Evolutionary conservation across 306 rosid species (phyloP), one percentile per base, ranked within the genome.

Genomic region (Prinsepia uniflora): DNA sequence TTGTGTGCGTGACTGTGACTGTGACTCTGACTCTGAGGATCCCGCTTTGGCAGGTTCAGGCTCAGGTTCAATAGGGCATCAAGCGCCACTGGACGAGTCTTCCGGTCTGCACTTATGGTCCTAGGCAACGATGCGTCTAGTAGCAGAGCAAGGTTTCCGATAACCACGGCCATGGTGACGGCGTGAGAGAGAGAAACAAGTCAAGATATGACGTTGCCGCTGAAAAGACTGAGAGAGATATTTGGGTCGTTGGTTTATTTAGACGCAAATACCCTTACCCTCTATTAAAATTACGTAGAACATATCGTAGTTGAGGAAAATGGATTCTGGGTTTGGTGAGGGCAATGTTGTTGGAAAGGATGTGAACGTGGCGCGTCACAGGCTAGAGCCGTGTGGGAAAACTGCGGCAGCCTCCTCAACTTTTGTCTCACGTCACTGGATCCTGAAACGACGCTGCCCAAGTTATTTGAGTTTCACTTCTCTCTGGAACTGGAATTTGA

Each of bases 81-180:
- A 14, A 78, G 72, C 10, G 77, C 76, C 62, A 63, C 82, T 18
- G 87, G 80, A 12, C 96, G 89, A 18, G 11, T 45, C 69, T 86
- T 94, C 39, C 95, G 81, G 18, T 93, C 97, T 0, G 73, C 75
- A 34, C 75, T 47, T 5, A 77, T 19, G 50, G 74, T 69, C 67
- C 94, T 76, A 4, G 88, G 87, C 13, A 84, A 86, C 13, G 87
- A 58, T 7, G 84, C 78, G 77, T 94, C 97, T 0, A 90, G 86
- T 71, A 86, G 49, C 18, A 90, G 79, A 18, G 97, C 87, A 41
- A 89, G 65, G 66, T 94, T 87, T 13, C 97, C 98, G 1, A 90
- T 67, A 71, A 81, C 82, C 48, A 78, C 89, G 6, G 96, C 89
- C 97, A 94, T 94, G 41, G 17, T 19, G 62, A 36, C 19, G 7